These are phyloP conservation scores for Lumnitzera racemosa DNA, from an alignment of 345 rosid species.

Conservation along the genomic window DNA sequence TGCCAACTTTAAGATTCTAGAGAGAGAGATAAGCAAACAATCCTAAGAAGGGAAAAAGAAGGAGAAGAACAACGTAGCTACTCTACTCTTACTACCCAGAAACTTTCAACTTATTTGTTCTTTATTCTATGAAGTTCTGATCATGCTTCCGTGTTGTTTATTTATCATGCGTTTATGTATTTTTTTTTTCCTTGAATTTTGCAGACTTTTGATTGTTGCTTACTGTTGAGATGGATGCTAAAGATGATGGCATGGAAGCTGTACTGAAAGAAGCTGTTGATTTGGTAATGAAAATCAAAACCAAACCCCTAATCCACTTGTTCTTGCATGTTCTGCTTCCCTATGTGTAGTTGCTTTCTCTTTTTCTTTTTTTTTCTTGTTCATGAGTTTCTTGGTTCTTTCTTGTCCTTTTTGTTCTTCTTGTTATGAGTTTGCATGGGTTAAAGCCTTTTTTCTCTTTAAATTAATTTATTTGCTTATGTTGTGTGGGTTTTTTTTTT, in stretches of 20 bases:
- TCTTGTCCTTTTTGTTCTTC: too few relatives aligned
- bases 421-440: background rate
- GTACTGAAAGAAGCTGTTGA: slow-evolving; percentile 65
- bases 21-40: too few relatives aligned
- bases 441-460: slow-evolving; percentile 8
- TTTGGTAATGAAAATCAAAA: slow-evolving; percentile 34
- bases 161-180: background rate
- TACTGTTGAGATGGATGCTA: slow-evolving; percentile 27
- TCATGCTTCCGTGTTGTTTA: too few relatives aligned
- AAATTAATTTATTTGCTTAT: background rate
- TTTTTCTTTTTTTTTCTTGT: background rate
- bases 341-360: background rate
- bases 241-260: slow-evolving; percentile 47
- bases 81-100: too few relatives aligned
- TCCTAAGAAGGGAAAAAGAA: too few relatives aligned
- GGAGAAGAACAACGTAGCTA: too few relatives aligned
- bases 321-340: background rate
- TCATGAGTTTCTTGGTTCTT: background rate
- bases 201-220: background rate
- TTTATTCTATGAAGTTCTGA: too few relatives aligned
- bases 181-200: background rate
- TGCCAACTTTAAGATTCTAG: too few relatives aligned
- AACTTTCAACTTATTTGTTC: too few relatives aligned
- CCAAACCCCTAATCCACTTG: too few relatives aligned
- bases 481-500: slow-evolving; percentile 4